Evolutionary conservation across 1,284 basidiomycete genomes (phyloP), one percentile per base, ranked within the genome.

Genomic region (Peniophora sp.): DNA sequence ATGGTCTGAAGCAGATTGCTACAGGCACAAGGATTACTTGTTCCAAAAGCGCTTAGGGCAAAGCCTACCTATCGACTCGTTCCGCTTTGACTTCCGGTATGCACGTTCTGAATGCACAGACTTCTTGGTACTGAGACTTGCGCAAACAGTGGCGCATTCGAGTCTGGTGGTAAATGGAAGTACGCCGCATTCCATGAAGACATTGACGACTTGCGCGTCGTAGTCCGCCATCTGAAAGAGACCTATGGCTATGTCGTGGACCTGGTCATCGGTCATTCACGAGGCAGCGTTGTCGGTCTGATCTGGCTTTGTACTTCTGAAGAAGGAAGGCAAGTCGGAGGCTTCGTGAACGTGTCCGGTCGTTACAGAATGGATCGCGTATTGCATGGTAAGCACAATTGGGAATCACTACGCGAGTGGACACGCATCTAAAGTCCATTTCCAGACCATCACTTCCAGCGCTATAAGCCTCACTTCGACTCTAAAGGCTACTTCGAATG

Each of bases 1-100:
- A 19, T 45, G 20, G 35, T 16, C 47, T 51, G 20, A 53, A 38
- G 10, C 51, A 51, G 39, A 35, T 35, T 45, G 6, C 12, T 53
- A 23, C 63, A 89, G 87, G 58, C 88, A 90, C 63, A 89, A 89
- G 59, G 85, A 92, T 63, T 92, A 92, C 68, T 66, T 89, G 48
- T 91, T 85, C 68, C 85, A 88, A 65, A 83, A 82, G 59, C 77
- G 74, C n/a, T 77, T 92, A 11, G 86, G 83, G 1, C 62, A 67
- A 22, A 72, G 69, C n/a, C 65, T 92, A 6, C 83, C 86, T 0
- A 63, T 88, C 24, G 89, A 92, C 63, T 89, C 86, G 1, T 89
- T 91, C 62, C 77, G 89, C 32, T 90, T 92, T 61, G 89, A 92
- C 62, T 92, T 92, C 66, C 76, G 89, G 87, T 87, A 58, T 52